Base-by-base conservation (phyloP, 2,329 filamentous ascomycete genomes). In the Annulohypoxylon truncatum region DNA sequence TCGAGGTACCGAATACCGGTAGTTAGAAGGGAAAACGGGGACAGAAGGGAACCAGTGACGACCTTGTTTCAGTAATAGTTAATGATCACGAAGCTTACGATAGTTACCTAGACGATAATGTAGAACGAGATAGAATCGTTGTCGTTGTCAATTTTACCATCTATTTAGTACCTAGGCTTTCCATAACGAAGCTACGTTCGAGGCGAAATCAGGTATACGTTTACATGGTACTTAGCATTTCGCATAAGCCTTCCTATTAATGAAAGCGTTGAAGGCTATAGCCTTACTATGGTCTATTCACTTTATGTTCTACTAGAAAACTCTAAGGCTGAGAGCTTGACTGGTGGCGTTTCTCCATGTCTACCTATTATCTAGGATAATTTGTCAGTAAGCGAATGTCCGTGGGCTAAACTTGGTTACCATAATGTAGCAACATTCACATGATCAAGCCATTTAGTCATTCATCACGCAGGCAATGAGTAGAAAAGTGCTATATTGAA, bases 81-180 rank as follows among this genome's bases (percentile, higher is more conserved):
- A 70, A 76, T 70, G 72, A 75, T 60, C 69, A 76, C 70, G 75
- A 76, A 52, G 71, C 59, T 74, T 57, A 76, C 61, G 75, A 76
- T 75, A 42, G 38, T 42, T 42, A n/a, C n/a, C n/a, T n/a, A 72
- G 69, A 75, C 60, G 73, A 72, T 71, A 67, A 74, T 74, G 70
- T 72, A 72, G 62, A 72, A 74, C 72, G 72, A 73, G 69, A 69
- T 67, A 73, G 35, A 68, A 51, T 73, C 73, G 69, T 74, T 74
- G 70, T 67, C 69, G 65, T 75, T 73, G 18, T 60, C 40, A 50
- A 26, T n/a, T 20, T 31, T 31, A n/a, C 12, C 15, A 38, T 15
- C 2, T 38, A 38, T 12, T 12, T 52, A 26, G 7, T 18, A 28
- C 42, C 4, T 8, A 1, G n/a, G 3, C 18, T 54, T 20, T 28